Percentiles rank a stretch among this genome's conserved stretches.
phyloP scores from a whole-genome alignment of 768 basidiomycete genomes.

The Leccinum barrowsii region DNA sequence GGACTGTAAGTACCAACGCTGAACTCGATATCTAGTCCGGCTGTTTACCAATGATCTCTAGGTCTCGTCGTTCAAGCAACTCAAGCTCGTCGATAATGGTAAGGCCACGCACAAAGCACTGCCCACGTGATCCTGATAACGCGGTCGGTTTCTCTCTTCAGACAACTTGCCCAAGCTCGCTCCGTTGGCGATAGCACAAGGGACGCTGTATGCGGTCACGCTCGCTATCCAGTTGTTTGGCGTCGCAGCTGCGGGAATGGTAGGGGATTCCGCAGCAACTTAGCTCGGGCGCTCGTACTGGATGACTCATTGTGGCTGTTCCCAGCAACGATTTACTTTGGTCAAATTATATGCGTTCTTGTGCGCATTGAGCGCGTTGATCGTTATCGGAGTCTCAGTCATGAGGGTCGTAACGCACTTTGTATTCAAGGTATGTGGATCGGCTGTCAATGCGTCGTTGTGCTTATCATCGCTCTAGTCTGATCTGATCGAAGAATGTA shows the following conservation, averaged over 20 bases:
- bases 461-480: slow-evolving; percentile 35
- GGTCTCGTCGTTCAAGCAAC: slow-evolving; percentile 63
- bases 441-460: not conserved
- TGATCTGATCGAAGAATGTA: slow-evolving; percentile 58
- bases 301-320: not conserved
- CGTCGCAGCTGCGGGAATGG: slow-evolving; percentile 45
- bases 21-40: not conserved
- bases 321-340: slow-evolving; percentile 51
- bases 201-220: slow-evolving; percentile 50
- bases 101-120: slow-evolving; percentile 15
- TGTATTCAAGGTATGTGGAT: slow-evolving; percentile 51
- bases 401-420: slow-evolving; percentile 64
- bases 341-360: slow-evolving; percentile 56
- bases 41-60: slow-evolving; percentile 23
- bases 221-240: slow-evolving; percentile 56
- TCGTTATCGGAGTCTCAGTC: slow-evolving; percentile 50
- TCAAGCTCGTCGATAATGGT: slow-evolving; percentile 47
- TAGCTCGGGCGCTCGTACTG: not conserved
- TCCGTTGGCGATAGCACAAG: slow-evolving; percentile 56
- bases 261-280: slow-evolving; percentile 31
- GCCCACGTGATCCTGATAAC: not conserved
- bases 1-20: slow-evolving; percentile 20
- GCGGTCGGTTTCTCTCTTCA: slow-evolving; percentile 22
- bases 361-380: slow-evolving; percentile 43
- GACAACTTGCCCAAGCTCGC: slow-evolving; percentile 44